Conservation (phyloP, 2,329 filamentous ascomycete genomes). For the Coniella lustricola region DNA sequence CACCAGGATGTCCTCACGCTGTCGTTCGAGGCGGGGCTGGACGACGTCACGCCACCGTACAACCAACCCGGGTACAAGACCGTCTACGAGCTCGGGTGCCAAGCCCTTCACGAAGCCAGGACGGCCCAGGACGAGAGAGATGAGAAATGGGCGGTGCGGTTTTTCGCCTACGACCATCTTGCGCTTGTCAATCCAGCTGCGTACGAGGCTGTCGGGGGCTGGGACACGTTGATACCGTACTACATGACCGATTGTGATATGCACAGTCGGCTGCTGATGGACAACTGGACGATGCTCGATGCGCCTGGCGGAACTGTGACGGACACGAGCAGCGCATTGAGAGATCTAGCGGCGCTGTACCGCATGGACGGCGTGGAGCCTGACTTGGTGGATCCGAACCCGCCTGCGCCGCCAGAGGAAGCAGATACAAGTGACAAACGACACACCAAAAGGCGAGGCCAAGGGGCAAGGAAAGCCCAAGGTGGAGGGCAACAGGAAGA, state of each 20-base stretch:
- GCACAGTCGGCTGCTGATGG: constrained; percentile 41
- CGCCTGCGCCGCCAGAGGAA: constrained; percentile 18
- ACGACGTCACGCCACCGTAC: constrained; percentile 26
- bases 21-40: constrained; percentile 34
- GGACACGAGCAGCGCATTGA: constrained; percentile 37
- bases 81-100: constrained; percentile 33
- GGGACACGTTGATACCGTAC: constrained; percentile 52
- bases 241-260: constrained; percentile 53
- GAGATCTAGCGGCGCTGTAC: constrained; percentile 40
- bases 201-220: constrained; percentile 44
- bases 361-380: constrained; percentile 32
- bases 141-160: constrained; percentile 42
- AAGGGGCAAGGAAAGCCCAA: background rate
- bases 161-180: constrained; percentile 53
- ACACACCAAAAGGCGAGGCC: constrained; percentile 13
- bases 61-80: constrained; percentile 32
- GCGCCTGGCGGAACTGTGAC: constrained; percentile 35
- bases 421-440: constrained; percentile 7
- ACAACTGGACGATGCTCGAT: constrained; percentile 34
- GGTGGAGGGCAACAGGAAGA: constrained; percentile 15
- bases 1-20: constrained; percentile 46
- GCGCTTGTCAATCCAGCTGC: constrained; percentile 48
- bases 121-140: too few relatives aligned
- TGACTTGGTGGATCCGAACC: constrained; percentile 31
- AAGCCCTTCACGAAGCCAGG: constrained; percentile 27